A percentile compares a stretch with the other conserved stretches of the same genome.
Evolutionary conservation across 768 basidiomycete genomes (phyloP).

Genomic region (Symmetrospora coprosmae): DNA sequence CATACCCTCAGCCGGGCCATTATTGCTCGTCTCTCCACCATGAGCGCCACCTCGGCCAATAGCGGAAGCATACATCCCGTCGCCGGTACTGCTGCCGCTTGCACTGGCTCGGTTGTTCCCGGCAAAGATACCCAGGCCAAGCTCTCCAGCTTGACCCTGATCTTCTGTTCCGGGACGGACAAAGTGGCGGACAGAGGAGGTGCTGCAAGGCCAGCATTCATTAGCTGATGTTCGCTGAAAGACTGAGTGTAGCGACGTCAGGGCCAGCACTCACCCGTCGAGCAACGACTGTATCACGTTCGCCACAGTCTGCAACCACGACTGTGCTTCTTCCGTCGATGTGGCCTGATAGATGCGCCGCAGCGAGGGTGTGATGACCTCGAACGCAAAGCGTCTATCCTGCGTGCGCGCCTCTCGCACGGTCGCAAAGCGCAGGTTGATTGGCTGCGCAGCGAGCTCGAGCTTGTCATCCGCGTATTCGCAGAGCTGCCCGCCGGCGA

Average conservation of each 20-base stretch:
- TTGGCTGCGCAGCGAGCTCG: conserved; percentile 25
- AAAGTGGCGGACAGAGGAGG: conserved; percentile 29
- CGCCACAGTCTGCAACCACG: conserved; percentile 26
- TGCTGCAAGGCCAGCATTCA: background rate
- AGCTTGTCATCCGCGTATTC: conserved; percentile 26
- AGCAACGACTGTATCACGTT: conserved; percentile 28
- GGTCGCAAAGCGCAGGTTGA: conserved; percentile 28
- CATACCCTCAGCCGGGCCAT: too few species aligned
- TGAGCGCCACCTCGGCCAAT: too few species aligned
- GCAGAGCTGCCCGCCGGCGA: conserved; percentile 26
- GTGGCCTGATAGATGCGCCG: conserved; percentile 27
- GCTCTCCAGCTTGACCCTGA: background rate
- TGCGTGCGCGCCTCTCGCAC: conserved; percentile 20
- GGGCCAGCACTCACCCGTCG: conserved; percentile 23
- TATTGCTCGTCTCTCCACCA: too few species aligned
- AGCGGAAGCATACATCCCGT: too few species aligned
- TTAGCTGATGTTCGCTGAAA: background rate
- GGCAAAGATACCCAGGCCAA: background rate
- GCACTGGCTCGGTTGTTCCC: background rate
- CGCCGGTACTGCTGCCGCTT: background rate
- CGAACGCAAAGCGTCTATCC: conserved; percentile 26
- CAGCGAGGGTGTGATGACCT: conserved; percentile 27
- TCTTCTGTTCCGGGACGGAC: background rate
- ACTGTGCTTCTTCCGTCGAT: conserved; percentile 20
- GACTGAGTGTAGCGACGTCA: too few species aligned